phyloP scores from a whole-genome alignment of 106 monocot genomes.

The Gastrodia elata region DNA sequence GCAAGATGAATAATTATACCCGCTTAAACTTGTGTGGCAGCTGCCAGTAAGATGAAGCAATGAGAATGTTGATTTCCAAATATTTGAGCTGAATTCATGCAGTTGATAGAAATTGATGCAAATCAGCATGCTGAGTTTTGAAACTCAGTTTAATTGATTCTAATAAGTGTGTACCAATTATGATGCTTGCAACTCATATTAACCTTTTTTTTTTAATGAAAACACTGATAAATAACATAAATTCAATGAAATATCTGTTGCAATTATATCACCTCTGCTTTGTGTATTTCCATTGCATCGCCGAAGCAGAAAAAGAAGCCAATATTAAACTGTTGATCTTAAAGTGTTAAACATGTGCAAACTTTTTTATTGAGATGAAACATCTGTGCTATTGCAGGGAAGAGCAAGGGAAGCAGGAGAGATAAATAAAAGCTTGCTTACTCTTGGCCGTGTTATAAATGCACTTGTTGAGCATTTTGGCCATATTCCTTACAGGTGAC shows the following conservation, averaged over 20 bases:
- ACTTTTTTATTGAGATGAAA: background rate
- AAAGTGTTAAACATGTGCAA: background rate
- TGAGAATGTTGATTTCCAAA: no score
- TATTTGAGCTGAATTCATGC: no score
- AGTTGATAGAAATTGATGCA: no score
- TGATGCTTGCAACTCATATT: background rate
- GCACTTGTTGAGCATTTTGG: conserved; percentile 91
- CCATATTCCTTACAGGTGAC: conserved; percentile 88
- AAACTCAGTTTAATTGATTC: background rate
- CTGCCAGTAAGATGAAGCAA: no score
- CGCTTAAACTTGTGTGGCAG: no score
- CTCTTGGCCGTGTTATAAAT: conserved; percentile 95
- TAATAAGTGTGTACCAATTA: background rate
- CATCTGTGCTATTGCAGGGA: conserved; percentile 39
- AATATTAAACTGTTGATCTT: no score
- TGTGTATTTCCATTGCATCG: background rate
- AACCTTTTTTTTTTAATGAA: background rate
- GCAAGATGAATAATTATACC: no score
- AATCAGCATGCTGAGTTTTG: no score
- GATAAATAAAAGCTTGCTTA: conserved; percentile 98
- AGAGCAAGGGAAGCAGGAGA: conserved; percentile 99
- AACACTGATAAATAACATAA: background rate
- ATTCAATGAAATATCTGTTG: no score
- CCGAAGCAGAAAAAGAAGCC: no score
- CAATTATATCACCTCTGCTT: background rate